phyloP scores from a whole-genome alignment of 441 rosid genomes.

The Populus hybrid region DNA sequence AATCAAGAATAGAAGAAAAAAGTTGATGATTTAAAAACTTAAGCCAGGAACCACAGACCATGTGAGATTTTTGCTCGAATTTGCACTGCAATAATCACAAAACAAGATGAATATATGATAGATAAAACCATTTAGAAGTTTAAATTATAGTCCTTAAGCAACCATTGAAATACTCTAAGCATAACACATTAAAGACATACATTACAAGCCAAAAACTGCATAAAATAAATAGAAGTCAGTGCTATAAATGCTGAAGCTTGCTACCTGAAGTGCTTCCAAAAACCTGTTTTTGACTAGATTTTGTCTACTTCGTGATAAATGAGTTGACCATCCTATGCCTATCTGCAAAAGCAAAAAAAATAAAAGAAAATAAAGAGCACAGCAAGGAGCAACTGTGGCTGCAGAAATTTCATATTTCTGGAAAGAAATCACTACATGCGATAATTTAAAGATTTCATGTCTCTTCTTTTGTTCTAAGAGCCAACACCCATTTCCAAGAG shows the following conservation, averaged over 20 bases:
- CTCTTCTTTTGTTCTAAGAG: background rate
- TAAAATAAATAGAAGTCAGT: background rate
- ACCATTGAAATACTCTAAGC: background rate
- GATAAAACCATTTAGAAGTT: background rate
- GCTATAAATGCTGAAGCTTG: background rate
- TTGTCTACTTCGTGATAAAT: background rate
- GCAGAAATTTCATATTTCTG: conserved; percentile 1
- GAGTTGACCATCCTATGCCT: conserved; percentile 15
- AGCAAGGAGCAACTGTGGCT: background rate
- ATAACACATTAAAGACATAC: background rate
- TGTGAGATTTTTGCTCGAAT: no score
- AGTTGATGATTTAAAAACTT: no score
- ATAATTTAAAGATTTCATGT: background rate
- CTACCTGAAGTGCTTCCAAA: background rate
- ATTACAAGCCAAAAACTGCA: background rate
- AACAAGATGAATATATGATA: background rate
- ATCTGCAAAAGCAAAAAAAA: conserved; percentile 1
- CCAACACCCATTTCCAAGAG: no score
- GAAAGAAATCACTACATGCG: background rate
- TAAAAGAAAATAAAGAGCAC: background rate
- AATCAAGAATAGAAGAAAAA: no score
- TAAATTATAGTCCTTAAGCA: background rate
- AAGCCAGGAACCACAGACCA: no score
- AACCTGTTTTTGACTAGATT: background rate
- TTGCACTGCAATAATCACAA: no score